These are phyloP conservation scores for Hydnomerulius pinastri DNA, from an alignment of 768 basidiomycete species.

Conservation along the genomic window DNA sequence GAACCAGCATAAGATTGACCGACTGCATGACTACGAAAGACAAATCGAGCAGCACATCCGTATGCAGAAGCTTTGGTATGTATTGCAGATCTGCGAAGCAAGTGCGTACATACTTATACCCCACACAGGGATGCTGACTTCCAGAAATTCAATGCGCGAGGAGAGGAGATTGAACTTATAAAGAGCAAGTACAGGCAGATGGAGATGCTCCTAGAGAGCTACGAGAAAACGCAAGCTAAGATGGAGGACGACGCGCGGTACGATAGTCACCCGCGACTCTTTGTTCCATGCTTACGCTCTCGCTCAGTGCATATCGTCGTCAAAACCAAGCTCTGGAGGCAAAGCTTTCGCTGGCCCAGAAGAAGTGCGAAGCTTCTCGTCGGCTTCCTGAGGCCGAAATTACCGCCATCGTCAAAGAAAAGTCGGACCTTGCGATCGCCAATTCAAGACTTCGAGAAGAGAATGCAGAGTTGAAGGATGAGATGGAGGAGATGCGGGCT, in stretches of 20 bases:
- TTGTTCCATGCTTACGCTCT: slow-evolving; percentile 4
- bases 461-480: slow-evolving; percentile 55
- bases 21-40: slow-evolving; percentile 82
- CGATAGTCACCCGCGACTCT: slow-evolving; percentile 23
- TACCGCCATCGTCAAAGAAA: slow-evolving; percentile 47
- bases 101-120: slow-evolving; percentile 11
- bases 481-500: slow-evolving; percentile 65
- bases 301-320: slow-evolving; percentile 52
- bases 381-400: slow-evolving; percentile 43
- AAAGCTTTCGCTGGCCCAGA: slow-evolving; percentile 48
- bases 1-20: slow-evolving; percentile 77
- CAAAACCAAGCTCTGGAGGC: slow-evolving; percentile 66
- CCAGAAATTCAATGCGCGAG: slow-evolving; percentile 64
- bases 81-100: background rate
- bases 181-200: slow-evolving; percentile 64
- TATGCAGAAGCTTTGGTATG: slow-evolving; percentile 78
- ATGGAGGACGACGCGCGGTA: slow-evolving; percentile 65
- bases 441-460: slow-evolving; percentile 59
- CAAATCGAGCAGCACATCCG: slow-evolving; percentile 81
- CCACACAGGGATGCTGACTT: slow-evolving; percentile 75
- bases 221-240: slow-evolving; percentile 51
- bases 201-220: slow-evolving; percentile 61
- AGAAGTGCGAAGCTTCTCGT: slow-evolving; percentile 39
- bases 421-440: slow-evolving; percentile 44
- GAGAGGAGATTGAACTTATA: slow-evolving; percentile 57